Evolutionary conservation across 2,329 filamentous ascomycete species (phyloP).

Genomic region (Coccinonectria pachysandricola): DNA sequence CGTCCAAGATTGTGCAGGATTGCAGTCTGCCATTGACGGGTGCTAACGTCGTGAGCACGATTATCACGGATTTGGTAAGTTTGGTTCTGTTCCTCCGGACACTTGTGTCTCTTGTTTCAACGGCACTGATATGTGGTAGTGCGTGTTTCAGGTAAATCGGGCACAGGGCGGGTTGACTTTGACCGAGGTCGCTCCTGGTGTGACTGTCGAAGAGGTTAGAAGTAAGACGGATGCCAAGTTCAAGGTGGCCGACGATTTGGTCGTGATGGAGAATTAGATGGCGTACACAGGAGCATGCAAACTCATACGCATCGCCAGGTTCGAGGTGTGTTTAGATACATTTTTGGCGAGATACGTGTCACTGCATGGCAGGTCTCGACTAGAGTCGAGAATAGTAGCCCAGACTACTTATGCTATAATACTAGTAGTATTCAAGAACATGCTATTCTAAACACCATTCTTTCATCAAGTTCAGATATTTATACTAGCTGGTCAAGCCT

Average conservation of each 20-base stretch:
- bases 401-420: no score
- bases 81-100: no score
- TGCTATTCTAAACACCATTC: no score
- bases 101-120: not conserved
- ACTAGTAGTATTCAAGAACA: no score
- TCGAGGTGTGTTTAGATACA: no score
- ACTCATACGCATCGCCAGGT: no score
- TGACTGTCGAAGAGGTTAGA: conserved; percentile 57
- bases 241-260: conserved; percentile 46
- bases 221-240: conserved; percentile 63
- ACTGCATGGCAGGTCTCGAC: no score
- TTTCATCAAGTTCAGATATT: no score
- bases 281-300: no score
- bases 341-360: no score
- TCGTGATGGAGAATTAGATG: conserved; percentile 31
- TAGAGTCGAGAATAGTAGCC: no score
- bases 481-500: no score
- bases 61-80: conserved; percentile 63
- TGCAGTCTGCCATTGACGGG: conserved; percentile 58
- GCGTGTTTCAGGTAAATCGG: conserved; percentile 61
- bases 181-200: conserved; percentile 60
- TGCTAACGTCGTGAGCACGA: conserved; percentile 56
- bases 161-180: conserved; percentile 51
- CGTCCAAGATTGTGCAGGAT: conserved; percentile 53
- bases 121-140: conserved; percentile 26